Conservation (phyloP, 2,329 filamentous ascomycete genomes). For the Lecanoromycetidae sp. region DNA sequence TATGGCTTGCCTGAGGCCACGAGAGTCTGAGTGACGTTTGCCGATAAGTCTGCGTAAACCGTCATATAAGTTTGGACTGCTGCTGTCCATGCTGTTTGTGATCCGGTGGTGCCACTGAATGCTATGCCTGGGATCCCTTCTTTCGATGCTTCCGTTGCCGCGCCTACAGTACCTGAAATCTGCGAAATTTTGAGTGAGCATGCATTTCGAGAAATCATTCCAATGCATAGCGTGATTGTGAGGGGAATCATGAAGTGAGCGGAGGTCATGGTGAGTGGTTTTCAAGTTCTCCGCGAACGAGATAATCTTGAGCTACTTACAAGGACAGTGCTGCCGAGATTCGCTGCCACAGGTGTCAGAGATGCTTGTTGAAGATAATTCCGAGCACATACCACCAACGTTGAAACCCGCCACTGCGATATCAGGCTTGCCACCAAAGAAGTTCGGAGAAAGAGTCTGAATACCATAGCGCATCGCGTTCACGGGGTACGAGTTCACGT, state of each 20-base stretch:
- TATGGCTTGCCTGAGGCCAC: slow-evolving; percentile 49
- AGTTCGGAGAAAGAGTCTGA: slow-evolving; percentile 34
- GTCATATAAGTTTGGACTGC: slow-evolving; percentile 37
- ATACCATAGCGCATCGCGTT: slow-evolving; percentile 15
- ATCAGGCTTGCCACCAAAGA: slow-evolving; percentile 46
- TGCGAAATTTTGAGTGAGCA: no score
- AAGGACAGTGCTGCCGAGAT: slow-evolving; percentile 43
- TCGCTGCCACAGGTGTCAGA: slow-evolving; percentile 25
- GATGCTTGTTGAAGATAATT: not conserved
- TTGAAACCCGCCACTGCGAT: slow-evolving; percentile 57
- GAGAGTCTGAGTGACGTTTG: slow-evolving; percentile 45
- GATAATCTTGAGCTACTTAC: no score
- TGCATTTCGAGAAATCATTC: no score
- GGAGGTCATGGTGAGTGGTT: not conserved
- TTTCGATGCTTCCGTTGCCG: slow-evolving; percentile 47
- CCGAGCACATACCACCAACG: slow-evolving; percentile 27
- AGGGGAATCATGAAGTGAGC: no score
- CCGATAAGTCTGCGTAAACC: slow-evolving; percentile 53
- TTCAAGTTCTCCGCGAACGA: no score
- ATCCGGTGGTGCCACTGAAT: slow-evolving; percentile 47
- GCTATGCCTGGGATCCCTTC: slow-evolving; percentile 53
- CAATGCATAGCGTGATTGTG: no score
- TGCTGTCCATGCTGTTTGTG: slow-evolving; percentile 42
- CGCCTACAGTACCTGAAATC: slow-evolving; percentile 61
- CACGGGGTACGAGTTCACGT: slow-evolving; percentile 47